phyloP scores from a whole-genome alignment of 2,329 filamentous ascomycete species.

The Lithohypha guttulata region DNA sequence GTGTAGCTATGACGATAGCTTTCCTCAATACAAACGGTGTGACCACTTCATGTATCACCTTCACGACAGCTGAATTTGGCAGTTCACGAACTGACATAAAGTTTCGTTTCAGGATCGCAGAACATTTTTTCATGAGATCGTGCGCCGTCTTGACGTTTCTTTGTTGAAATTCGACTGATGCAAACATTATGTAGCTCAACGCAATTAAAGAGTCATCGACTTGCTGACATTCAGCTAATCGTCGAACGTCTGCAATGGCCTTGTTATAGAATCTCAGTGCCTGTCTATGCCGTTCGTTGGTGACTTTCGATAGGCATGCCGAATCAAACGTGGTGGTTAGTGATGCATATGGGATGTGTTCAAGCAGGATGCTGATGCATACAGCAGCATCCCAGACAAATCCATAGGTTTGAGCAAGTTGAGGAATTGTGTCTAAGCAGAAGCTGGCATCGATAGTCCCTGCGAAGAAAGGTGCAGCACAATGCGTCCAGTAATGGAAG shows the following conservation, averaged over 20 bases:
- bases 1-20: conserved; percentile 10
- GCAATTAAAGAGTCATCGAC: conserved; percentile 12
- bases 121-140: conserved; percentile 10
- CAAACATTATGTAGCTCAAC: conserved; percentile 16
- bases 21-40: conserved; percentile 13
- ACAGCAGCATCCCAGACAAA: conserved; percentile 17
- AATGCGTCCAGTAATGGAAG: conserved; percentile 14
- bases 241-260: conserved; percentile 12
- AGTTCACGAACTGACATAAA: conserved; percentile 2
- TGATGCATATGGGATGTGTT: conserved; percentile 12
- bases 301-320: neutral
- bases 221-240: conserved; percentile 8
- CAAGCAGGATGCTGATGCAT: conserved; percentile 11
- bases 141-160: conserved; percentile 12
- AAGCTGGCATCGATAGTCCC: conserved; percentile 13
- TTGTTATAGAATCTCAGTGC: conserved; percentile 14
- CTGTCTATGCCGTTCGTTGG: conserved; percentile 11
- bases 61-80: neutral
- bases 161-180: conserved; percentile 17
- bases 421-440: conserved; percentile 14
- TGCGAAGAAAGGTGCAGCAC: conserved; percentile 12
- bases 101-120: conserved; percentile 9
- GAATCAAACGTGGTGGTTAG: conserved; percentile 5
- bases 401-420: conserved; percentile 10
- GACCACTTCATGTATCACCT: conserved; percentile 12